These are phyloP conservation scores for Globisporangium megalacanthum DNA, from an alignment of 352 stramenopile species.

Conservation along the genomic window DNA sequence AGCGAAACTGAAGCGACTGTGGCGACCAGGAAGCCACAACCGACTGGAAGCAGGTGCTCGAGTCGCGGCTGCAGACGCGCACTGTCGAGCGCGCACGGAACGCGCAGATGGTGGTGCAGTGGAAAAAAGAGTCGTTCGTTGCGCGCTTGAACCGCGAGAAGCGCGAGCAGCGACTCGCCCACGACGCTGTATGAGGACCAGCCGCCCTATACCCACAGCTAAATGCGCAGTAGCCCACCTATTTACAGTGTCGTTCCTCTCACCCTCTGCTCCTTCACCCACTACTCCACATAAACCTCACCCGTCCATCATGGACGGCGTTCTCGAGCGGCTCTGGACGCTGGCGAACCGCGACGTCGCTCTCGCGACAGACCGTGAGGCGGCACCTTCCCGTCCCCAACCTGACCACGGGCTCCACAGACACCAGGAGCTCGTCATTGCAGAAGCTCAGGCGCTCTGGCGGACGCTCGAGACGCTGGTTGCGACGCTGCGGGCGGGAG, in stretches of 20 bases:
- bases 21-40: constrained; percentile 37
- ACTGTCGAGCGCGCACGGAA: constrained; percentile 58
- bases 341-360: constrained; percentile 25
- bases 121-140: constrained; percentile 81
- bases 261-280: not conserved
- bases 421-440: constrained; percentile 14
- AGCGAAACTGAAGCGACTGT: not conserved
- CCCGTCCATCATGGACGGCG: constrained; percentile 25
- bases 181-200: not conserved
- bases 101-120: constrained; percentile 34
- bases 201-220: not conserved
- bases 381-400: not conserved
- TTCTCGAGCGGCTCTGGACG: constrained; percentile 37
- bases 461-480: constrained; percentile 43
- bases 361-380: not conserved
- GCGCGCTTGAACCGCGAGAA: constrained; percentile 77
- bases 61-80: constrained; percentile 42
- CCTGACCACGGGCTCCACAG: no score
- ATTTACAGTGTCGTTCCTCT: not conserved
- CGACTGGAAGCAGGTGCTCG: constrained; percentile 53
- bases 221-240: not conserved
- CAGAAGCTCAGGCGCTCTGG: constrained; percentile 50
- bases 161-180: constrained; percentile 33
- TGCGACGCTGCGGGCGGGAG: constrained; percentile 22
- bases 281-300: not conserved